A percentile compares a stretch with the other conserved stretches of the same genome.
phyloP scores from a whole-genome alignment of 2,329 filamentous ascomycete species.

The Talaromyces sp. region DNA sequence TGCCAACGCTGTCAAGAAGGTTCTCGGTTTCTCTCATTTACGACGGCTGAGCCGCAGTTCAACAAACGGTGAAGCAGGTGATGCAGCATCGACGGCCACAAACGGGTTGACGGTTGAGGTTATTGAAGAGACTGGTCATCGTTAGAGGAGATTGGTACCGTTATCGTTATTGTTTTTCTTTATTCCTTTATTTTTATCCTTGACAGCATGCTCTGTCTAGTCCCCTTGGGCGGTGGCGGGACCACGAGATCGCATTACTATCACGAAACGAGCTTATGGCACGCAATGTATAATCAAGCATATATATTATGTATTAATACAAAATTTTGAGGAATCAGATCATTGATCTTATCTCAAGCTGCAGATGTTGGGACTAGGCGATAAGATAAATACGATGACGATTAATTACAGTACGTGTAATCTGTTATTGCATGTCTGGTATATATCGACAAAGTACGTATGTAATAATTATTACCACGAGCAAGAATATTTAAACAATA shows the following conservation, averaged over 20 bases:
- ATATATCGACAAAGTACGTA: no score
- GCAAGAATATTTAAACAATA: no score
- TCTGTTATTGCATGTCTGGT: no score
- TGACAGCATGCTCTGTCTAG: neutral
- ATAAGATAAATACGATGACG: no score
- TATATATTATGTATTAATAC: neutral
- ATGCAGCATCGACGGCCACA: neutral
- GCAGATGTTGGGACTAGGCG: no score
- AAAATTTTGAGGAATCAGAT: neutral
- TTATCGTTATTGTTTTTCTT: neutral
- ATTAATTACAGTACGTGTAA: no score
- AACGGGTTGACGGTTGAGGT: neutral
- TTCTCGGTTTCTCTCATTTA: constrained; percentile 32
- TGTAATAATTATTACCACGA: no score
- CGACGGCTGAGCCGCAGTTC: constrained; percentile 25
- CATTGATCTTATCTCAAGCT: neutral
- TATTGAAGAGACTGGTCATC: neutral
- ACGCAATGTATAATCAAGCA: neutral
- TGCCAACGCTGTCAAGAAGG: constrained; percentile 38
- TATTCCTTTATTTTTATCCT: neutral
- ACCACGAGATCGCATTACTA: neutral
- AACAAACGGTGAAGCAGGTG: neutral
- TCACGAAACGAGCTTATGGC: neutral
- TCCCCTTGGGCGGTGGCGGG: neutral
- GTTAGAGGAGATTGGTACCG: neutral